A percentile compares a stretch with the other conserved stretches of the same genome.
phyloP scores from a whole-genome alignment of 106 monocot genomes.

The Apostasia shenzhenica region DNA sequence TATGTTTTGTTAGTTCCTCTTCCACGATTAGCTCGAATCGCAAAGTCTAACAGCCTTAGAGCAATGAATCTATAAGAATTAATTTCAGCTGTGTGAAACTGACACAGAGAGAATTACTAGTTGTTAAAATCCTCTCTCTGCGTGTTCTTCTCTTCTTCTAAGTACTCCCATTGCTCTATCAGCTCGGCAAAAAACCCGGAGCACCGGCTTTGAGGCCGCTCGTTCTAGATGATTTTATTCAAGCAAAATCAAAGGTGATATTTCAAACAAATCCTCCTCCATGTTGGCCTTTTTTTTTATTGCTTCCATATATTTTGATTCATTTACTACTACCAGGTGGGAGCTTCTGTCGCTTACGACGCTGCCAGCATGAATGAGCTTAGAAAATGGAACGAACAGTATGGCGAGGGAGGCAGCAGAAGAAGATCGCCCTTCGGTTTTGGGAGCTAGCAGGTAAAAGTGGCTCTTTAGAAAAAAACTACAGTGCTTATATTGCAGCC shows the following conservation, averaged over 20 bases:
- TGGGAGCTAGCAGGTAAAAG: constrained; percentile 25
- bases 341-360: constrained; percentile 92
- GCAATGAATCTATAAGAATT: not conserved
- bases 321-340: constrained; percentile 40
- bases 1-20: not conserved
- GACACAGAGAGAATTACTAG: too few relatives aligned
- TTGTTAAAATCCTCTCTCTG: not conserved
- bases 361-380: constrained; percentile 90
- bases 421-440: constrained; percentile 80
- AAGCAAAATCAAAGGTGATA: constrained; percentile 86
- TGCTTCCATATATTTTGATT: not conserved
- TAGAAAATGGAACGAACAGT: constrained; percentile 95
- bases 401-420: constrained; percentile 93
- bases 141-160: not conserved
- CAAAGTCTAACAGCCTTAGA: not conserved
- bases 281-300: not conserved
- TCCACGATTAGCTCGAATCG: not conserved
- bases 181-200: constrained; percentile 26
- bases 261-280: not conserved
- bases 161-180: not conserved
- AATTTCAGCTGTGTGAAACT: not conserved
- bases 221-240: constrained; percentile 69
- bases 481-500: too few relatives aligned
- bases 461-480: too few relatives aligned
- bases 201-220: constrained; percentile 53